Conservation (phyloP, 179 eudicot species). For the Silene noctiflora region DNA sequence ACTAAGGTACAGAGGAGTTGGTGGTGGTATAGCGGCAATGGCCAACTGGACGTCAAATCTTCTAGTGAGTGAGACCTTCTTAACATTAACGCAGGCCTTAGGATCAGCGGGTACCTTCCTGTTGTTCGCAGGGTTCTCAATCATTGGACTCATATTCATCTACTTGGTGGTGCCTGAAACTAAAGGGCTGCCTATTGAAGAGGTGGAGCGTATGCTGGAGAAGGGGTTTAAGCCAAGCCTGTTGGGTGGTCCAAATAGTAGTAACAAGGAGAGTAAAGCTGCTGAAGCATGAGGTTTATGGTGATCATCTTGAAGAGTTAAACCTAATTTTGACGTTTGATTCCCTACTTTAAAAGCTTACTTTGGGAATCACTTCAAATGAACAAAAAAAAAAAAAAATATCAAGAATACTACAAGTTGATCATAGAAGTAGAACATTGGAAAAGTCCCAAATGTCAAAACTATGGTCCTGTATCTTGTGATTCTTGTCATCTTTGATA, state of each 20-base stretch:
- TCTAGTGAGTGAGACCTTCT: constrained; percentile 63
- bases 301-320: neutral
- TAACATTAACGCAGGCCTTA: constrained; percentile 55
- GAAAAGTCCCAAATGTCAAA: too few species aligned
- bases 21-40: constrained; percentile 74
- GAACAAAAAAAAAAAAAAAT: neutral
- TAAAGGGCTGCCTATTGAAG: constrained; percentile 74
- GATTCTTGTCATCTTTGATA: too few species aligned
- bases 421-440: too few species aligned
- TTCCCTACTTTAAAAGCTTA: neutral
- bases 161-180: constrained; percentile 73
- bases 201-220: constrained; percentile 69
- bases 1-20: constrained; percentile 58
- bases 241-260: constrained; percentile 5
- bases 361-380: neutral
- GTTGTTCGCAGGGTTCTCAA: constrained; percentile 60
- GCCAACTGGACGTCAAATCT: constrained; percentile 68
- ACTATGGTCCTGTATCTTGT: neutral
- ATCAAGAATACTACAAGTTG: too few species aligned
- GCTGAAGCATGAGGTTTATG: neutral
- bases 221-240: constrained; percentile 54
- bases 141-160: constrained; percentile 46
- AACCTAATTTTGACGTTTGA: neutral
- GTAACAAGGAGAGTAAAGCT: constrained; percentile 10
- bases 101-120: constrained; percentile 66